These are phyloP conservation scores for Teratosphaeria destructans DNA, from an alignment of 2,329 filamentous ascomycete genomes.

Conservation along the genomic window DNA sequence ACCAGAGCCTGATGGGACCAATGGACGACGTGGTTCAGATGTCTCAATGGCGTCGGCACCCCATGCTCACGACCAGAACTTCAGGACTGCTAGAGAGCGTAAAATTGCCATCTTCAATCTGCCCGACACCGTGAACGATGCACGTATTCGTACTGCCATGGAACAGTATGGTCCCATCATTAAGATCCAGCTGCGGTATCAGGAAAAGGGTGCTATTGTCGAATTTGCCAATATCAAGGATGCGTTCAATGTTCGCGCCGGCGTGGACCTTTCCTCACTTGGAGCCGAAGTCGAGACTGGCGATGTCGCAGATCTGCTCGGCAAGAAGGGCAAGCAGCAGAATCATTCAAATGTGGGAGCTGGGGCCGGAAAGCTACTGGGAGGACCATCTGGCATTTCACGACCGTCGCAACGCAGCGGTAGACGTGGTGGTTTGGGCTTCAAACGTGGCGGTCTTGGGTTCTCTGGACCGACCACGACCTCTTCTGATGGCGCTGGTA, in stretches of 20 bases:
- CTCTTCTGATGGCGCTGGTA: background rate
- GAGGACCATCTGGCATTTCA: slow-evolving; percentile 16
- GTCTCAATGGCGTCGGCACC: slow-evolving; percentile 17
- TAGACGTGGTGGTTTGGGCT: slow-evolving; percentile 38
- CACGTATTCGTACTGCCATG: slow-evolving; percentile 63
- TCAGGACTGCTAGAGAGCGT: slow-evolving; percentile 39
- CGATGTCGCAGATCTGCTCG: slow-evolving; percentile 42
- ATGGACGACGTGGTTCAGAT: slow-evolving; percentile 19
- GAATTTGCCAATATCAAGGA: slow-evolving; percentile 64
- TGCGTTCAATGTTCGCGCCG: slow-evolving; percentile 59
- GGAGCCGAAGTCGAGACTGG: slow-evolving; percentile 36
- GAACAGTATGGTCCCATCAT: slow-evolving; percentile 60
- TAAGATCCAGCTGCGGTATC: slow-evolving; percentile 68
- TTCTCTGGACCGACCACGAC: slow-evolving; percentile 16
- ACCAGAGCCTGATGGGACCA: slow-evolving; percentile 13
- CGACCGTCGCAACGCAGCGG: slow-evolving; percentile 38
- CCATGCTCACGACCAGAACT: slow-evolving; percentile 11
- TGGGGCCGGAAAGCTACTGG: slow-evolving; percentile 4
- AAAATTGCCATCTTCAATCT: slow-evolving; percentile 76
- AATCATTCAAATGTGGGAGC: slow-evolving; percentile 20
- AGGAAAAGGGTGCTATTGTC: slow-evolving; percentile 75
- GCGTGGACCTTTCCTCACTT: slow-evolving; percentile 29
- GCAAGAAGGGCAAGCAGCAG: slow-evolving; percentile 32
- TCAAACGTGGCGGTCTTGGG: slow-evolving; percentile 32
- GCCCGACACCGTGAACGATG: slow-evolving; percentile 85